These are phyloP conservation scores for Nannochloropsis oceanica DNA, from an alignment of 108 stramenopile species.

Conservation along the genomic window DNA sequence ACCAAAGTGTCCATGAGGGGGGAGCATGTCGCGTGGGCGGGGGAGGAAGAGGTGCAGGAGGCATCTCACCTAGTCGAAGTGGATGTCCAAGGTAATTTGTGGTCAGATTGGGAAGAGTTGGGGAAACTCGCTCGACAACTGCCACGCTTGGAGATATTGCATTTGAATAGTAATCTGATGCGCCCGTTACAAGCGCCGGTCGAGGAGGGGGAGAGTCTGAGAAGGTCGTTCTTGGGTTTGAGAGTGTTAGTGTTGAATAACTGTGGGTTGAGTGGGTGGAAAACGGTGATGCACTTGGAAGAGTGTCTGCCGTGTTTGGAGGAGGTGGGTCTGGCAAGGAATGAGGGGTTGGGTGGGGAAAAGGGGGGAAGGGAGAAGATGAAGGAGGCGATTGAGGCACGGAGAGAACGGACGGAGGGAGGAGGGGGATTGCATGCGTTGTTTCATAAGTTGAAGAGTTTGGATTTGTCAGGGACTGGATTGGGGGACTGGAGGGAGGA, in stretches of 20 bases:
- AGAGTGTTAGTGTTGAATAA: background rate
- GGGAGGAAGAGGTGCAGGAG: background rate
- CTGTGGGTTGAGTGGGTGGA: background rate
- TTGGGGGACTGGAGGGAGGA: background rate
- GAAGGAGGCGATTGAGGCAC: background rate
- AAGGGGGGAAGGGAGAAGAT: background rate
- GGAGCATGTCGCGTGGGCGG: background rate
- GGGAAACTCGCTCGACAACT: background rate
- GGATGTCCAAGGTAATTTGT: slow-evolving; percentile 26
- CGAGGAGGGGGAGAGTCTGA: background rate
- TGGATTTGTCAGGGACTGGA: slow-evolving; percentile 4
- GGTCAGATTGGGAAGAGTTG: slow-evolving; percentile 7
- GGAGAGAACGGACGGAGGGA: background rate
- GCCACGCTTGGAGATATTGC: background rate
- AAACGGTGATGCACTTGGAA: background rate
- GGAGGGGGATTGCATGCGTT: background rate
- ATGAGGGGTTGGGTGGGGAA: background rate
- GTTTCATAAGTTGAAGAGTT: background rate
- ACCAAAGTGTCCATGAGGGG: background rate
- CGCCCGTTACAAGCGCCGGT: background rate
- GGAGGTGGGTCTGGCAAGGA: slow-evolving; percentile 3
- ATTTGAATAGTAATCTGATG: background rate
- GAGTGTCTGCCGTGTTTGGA: background rate
- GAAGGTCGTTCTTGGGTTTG: background rate
- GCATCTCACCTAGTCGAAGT: background rate